Percentiles rank a stretch among this genome's conserved stretches.
phyloP scores from a whole-genome alignment of 345 rosid genomes.

The Populus davidiana region DNA sequence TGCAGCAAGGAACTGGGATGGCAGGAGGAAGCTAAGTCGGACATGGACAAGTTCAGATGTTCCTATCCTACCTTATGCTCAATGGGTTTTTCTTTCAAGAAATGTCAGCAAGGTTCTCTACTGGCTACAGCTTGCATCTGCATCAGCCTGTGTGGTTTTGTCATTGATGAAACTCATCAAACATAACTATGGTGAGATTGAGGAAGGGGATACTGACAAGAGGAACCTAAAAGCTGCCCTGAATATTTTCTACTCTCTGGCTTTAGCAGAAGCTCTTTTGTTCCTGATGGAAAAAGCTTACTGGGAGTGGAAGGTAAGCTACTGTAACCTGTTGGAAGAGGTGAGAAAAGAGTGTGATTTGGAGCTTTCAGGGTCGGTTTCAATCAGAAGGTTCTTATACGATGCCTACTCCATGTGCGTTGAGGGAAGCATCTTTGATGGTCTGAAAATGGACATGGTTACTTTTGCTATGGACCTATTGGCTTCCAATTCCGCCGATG shows the following conservation, averaged over 20 bases:
- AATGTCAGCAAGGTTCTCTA: conserved; percentile 67
- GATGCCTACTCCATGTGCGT: conserved; percentile 83
- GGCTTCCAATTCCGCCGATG: conserved; percentile 68
- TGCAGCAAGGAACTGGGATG: conserved; percentile 22
- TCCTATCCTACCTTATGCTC: conserved; percentile 67
- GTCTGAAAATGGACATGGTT: conserved; percentile 85
- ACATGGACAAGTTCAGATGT: conserved; percentile 71
- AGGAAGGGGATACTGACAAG: conserved; percentile 65
- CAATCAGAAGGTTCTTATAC: conserved; percentile 70
- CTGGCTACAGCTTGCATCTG: conserved; percentile 91
- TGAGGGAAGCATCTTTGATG: conserved; percentile 81
- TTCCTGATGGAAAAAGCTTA: conserved; percentile 83
- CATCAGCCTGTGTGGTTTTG: conserved; percentile 62
- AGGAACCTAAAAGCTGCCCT: conserved; percentile 66
- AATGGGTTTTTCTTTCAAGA: conserved; percentile 65
- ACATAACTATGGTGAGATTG: conserved; percentile 70
- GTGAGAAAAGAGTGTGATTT: conserved; percentile 67
- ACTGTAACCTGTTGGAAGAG: conserved; percentile 59
- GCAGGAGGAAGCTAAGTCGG: conserved; percentile 31
- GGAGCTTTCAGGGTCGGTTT: conserved; percentile 59
- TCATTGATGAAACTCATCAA: conserved; percentile 66
- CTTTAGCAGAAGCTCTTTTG: conserved; percentile 76
- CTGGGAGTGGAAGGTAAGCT: conserved; percentile 63
- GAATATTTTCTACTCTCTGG: conserved; percentile 69
- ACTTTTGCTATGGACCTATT: conserved; percentile 69